Evolutionary conservation across 1,139 yeast genomes (phyloP).

Genomic region (Nematodospora anomalae): DNA sequence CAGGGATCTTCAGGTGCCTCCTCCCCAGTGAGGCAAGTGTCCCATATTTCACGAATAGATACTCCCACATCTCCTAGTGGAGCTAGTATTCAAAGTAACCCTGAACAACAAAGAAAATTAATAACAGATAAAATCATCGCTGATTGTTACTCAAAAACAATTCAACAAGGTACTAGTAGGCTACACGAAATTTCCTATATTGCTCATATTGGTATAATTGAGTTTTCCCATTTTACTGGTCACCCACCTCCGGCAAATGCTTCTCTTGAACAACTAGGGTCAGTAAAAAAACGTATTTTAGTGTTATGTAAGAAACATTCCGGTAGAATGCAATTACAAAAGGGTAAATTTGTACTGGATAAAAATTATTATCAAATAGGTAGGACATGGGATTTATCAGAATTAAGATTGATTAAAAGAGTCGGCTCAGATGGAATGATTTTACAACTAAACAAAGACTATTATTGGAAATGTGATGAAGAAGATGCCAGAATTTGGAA

Average conservation of each 20-base stretch:
- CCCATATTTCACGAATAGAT: conserved; percentile 2
- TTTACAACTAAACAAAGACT: conserved; percentile 69
- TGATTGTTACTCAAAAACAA: conserved; percentile 43
- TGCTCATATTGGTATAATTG: conserved; percentile 40
- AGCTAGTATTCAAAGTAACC: conserved; percentile 5
- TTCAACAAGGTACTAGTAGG: conserved; percentile 30
- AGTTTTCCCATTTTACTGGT: conserved; percentile 40
- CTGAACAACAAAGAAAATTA: conserved; percentile 17
- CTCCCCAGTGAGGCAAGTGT: conserved; percentile 1
- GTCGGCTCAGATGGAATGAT: conserved; percentile 57
- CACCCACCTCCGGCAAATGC: conserved; percentile 39
- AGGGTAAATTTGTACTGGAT: conserved; percentile 77
- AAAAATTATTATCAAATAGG: conserved; percentile 82
- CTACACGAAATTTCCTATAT: conserved; percentile 37
- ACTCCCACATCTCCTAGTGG: conserved; percentile 11
- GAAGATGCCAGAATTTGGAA: conserved; percentile 58
- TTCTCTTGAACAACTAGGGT: conserved; percentile 23
- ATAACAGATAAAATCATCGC: conserved; percentile 35
- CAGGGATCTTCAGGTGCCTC: conserved; percentile 2
- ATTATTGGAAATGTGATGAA: conserved; percentile 81
- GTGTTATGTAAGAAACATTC: conserved; percentile 43
- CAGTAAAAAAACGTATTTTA: conserved; percentile 40
- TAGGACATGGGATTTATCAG: conserved; percentile 87
- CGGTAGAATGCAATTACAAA: conserved; percentile 76
- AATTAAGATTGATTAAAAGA: conserved; percentile 57